These are phyloP conservation scores for Coemansia sp. DNA, from an alignment of 192 early-diverging fungal species.

Conservation along the genomic window DNA sequence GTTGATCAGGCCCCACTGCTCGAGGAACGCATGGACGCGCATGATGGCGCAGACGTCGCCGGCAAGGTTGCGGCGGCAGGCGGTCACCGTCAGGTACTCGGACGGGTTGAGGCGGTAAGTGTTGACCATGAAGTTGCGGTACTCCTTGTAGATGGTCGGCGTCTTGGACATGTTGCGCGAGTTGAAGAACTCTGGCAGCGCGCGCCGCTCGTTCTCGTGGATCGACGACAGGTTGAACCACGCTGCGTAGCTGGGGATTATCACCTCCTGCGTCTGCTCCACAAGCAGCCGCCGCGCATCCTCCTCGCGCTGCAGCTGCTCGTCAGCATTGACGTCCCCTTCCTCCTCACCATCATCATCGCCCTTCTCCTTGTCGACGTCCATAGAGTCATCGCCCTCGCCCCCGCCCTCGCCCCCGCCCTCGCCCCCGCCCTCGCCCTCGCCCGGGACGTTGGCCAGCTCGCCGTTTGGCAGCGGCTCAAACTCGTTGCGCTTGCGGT, in stretches of 20 bases:
- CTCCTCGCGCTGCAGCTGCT: slow-evolving; percentile 57
- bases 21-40: slow-evolving; percentile 96
- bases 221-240: slow-evolving; percentile 87
- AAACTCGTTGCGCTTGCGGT: slow-evolving; percentile 37
- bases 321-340: slow-evolving; percentile 19
- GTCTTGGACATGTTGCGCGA: slow-evolving; percentile 91
- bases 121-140: slow-evolving; percentile 98
- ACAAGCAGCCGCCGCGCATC: slow-evolving; percentile 68
- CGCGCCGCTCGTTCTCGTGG: slow-evolving; percentile 84
- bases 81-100: slow-evolving; percentile 98
- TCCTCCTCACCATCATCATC: slow-evolving; percentile 41
- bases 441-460: slow-evolving; percentile 28
- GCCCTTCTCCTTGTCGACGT: slow-evolving; percentile 17
- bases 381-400: slow-evolving; percentile 18
- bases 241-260: slow-evolving; percentile 85
- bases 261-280: slow-evolving; percentile 70
- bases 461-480: slow-evolving; percentile 42
- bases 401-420: neutral
- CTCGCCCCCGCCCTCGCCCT: slow-evolving; percentile 12
- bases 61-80: slow-evolving; percentile 92
- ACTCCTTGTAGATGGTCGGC: slow-evolving; percentile 88
- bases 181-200: slow-evolving; percentile 97
- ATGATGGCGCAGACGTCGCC: slow-evolving; percentile 99
- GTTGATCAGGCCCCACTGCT: slow-evolving; percentile 99
- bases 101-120: slow-evolving; percentile 92